A percentile compares a stretch with the other conserved stretches of the same genome.
phyloP scores from a whole-genome alignment of 352 stramenopile species.

The Globisporangium cederbergense region DNA sequence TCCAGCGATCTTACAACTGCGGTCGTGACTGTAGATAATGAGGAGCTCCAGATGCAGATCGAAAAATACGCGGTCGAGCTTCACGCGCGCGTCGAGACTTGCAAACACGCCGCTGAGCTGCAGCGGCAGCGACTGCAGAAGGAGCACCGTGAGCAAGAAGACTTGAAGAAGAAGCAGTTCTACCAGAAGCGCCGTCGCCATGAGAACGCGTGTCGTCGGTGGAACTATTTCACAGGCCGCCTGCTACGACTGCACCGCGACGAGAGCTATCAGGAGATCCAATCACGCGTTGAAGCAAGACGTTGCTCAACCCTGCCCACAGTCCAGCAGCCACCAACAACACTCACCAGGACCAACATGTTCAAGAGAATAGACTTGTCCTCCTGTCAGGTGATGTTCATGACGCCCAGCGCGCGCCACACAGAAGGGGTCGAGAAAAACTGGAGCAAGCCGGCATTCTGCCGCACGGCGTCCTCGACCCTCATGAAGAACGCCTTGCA shows the following conservation, averaged over 20 bases:
- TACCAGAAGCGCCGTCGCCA: slow-evolving; percentile 30
- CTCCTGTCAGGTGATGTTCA: not conserved
- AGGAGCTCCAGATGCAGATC: slow-evolving; percentile 37
- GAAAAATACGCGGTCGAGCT: slow-evolving; percentile 39
- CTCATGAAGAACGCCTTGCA: slow-evolving; percentile 17
- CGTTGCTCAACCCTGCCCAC: slow-evolving; percentile 4
- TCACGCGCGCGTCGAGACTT: slow-evolving; percentile 29
- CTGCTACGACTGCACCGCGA: slow-evolving; percentile 22
- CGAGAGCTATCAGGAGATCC: slow-evolving; percentile 9
- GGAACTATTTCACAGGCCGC: slow-evolving; percentile 34
- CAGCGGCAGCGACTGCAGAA: slow-evolving; percentile 29
- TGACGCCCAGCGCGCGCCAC: not conserved
- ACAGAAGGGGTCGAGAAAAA: not conserved
- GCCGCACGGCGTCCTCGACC: slow-evolving; percentile 1
- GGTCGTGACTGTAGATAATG: slow-evolving; percentile 27
- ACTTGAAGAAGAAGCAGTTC: slow-evolving; percentile 34
- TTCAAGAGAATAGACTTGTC: not conserved
- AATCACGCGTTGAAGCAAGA: slow-evolving; percentile 6
- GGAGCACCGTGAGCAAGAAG: slow-evolving; percentile 37
- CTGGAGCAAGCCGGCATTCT: not conserved
- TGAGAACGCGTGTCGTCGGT: slow-evolving; percentile 31
- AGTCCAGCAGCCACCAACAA: not conserved
- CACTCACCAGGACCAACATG: not conserved
- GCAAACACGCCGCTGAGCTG: slow-evolving; percentile 30
- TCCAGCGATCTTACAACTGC: slow-evolving; percentile 15